Base-by-base conservation (phyloP, 2,329 filamentous ascomycete species). In the Ustulina deusta region DNA sequence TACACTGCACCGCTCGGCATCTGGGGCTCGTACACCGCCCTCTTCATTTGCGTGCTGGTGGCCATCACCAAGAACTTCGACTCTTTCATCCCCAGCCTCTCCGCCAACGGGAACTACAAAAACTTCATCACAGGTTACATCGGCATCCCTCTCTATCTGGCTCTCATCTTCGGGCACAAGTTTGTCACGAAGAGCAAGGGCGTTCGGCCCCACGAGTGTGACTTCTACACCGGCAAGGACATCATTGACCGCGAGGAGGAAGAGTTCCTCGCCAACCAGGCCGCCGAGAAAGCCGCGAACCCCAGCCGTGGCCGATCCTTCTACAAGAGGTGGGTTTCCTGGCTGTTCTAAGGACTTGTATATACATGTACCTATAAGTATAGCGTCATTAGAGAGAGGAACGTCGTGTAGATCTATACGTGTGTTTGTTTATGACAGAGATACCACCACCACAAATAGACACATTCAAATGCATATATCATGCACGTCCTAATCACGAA, bases 1-100 rank as follows among this genome's bases (percentile, higher is more conserved):
- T 94, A 90, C 77, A 84, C 84, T 17, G 90, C 92, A 0, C 93
- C 93, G 0, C 84, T 94, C 17, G 92, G 93, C n/a, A 80, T 89
- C 42, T 86, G 78, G 69, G 93, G 93, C 11, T 93, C 90, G 0
- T 89, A 89, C 76, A 82, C 83, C 66, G 91, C 91, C 0, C 84
- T 96, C 1, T 82, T 84, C 75, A 90, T 93, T 81, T 93, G 91
- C 80, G 84, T 86, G 75, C 77, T 96, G 38, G 91, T 96, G 69
- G 87, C 91, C 1, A 77, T 97, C 59, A 95, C 93, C 76, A 97
- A 96, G 86, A 94, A 93, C 84, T 96, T 89, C 80, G 84, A 87
- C 63, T 90, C 91, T 66, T 96, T 96, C 79, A 83, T 88, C 2
- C 78, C 73, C 75, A 81, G 72, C 83, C 84, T 80, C 73, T 74